Conservation (phyloP, 2,329 filamentous ascomycete species). For the Pseudocercospora vitis region DNA sequence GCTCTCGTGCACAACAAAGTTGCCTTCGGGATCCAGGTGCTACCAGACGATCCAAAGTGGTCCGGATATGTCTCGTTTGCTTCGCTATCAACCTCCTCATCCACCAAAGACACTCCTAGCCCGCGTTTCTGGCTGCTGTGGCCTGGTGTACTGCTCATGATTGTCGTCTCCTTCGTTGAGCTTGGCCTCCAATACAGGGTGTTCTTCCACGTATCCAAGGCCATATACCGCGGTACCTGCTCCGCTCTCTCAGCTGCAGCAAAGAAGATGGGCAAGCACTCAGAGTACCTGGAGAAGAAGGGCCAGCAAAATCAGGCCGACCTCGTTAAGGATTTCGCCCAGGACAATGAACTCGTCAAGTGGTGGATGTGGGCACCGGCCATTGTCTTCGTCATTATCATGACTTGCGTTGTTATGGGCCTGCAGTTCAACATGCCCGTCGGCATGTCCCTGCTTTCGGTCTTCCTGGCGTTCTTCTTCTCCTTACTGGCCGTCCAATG, state of each 20-base stretch:
- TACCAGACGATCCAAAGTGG: constrained; percentile 45
- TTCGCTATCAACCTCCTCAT: constrained; percentile 40
- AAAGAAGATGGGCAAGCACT: constrained; percentile 45
- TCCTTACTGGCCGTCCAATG: constrained; percentile 63
- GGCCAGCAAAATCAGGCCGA: constrained; percentile 42
- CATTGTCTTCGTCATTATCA: constrained; percentile 50
- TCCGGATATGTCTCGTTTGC: constrained; percentile 43
- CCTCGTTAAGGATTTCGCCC: constrained; percentile 53
- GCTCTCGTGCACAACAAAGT: constrained; percentile 54
- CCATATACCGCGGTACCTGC: constrained; percentile 51
- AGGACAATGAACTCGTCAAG: constrained; percentile 50
- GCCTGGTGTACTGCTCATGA: constrained; percentile 54
- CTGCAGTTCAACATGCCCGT: constrained; percentile 58
- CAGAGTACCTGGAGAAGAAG: constrained; percentile 46
- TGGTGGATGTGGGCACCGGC: constrained; percentile 56
- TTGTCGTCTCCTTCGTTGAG: constrained; percentile 51
- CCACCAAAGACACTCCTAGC: constrained; percentile 46
- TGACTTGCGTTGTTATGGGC: constrained; percentile 51
- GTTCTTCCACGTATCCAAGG: constrained; percentile 50
- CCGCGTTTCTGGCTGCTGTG: constrained; percentile 56
- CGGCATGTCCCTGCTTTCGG: constrained; percentile 57
- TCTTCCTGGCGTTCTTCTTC: constrained; percentile 61
- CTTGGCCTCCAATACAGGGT: constrained; percentile 39
- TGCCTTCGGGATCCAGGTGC: constrained; percentile 45
- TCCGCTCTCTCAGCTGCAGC: constrained; percentile 44